A percentile compares a stretch with the other conserved stretches of the same genome.
Evolutionary conservation across 345 rosid species (phyloP).

Genomic region (Aurinia saxatilis): DNA sequence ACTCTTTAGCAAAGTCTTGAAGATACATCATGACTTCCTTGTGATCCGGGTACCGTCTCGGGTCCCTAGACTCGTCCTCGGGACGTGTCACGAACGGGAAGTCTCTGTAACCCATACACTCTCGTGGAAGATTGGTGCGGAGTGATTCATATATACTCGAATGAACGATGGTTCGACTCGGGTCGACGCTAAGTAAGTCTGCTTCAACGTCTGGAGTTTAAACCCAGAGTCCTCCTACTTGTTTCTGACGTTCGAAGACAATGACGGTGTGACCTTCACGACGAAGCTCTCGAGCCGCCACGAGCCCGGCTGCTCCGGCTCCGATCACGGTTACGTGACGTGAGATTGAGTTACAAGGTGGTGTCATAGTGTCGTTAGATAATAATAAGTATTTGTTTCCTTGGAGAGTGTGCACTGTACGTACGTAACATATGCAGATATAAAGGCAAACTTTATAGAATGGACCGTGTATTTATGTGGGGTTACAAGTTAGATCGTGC

Average conservation of each 20-base stretch:
- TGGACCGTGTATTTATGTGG: no score
- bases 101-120: constrained; percentile 62
- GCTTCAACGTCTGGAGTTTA: constrained; percentile 45
- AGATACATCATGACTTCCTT: constrained; percentile 51
- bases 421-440: no score
- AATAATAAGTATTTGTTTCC: no score
- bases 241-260: constrained; percentile 48
- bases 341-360: neutral
- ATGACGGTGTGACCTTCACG: constrained; percentile 60
- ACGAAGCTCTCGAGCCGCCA: constrained; percentile 58
- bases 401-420: no score
- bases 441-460: no score
- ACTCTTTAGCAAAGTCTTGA: constrained; percentile 49
- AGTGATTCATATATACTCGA: constrained; percentile 66
- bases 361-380: no score
- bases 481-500: no score
- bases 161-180: constrained; percentile 42
- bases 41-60: constrained; percentile 64
- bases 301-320: constrained; percentile 77
- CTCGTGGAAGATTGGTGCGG: constrained; percentile 74
- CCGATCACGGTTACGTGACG: constrained; percentile 68
- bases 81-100: constrained; percentile 42
- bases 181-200: constrained; percentile 60
- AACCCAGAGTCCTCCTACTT: constrained; percentile 64
- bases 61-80: constrained; percentile 30